These are phyloP conservation scores for Trichophyton equinum DNA, from an alignment of 2,329 filamentous ascomycete genomes.

Conservation along the genomic window DNA sequence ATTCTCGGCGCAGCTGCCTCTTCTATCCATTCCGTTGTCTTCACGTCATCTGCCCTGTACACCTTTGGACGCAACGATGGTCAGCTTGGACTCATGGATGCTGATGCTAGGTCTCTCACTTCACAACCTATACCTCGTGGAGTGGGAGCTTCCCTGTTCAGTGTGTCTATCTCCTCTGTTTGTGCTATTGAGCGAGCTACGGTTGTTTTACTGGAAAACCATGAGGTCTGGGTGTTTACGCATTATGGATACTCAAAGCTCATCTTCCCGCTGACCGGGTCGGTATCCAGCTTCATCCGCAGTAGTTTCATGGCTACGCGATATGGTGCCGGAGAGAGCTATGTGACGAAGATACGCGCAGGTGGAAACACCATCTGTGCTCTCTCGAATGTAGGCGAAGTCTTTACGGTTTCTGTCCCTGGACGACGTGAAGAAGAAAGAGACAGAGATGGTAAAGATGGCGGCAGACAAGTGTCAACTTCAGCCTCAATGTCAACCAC, in stretches of 20 bases:
- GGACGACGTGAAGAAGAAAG: conserved; percentile 44
- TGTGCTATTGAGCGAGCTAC: conserved; percentile 87
- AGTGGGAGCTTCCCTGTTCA: conserved; percentile 74
- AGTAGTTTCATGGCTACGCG: conserved; percentile 53
- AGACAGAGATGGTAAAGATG: background rate
- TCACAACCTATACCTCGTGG: conserved; percentile 70
- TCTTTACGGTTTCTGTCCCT: conserved; percentile 73
- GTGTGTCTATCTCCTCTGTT: conserved; percentile 59
- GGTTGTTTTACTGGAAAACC: conserved; percentile 69
- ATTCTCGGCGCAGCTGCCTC: conserved; percentile 79
- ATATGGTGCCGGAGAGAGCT: conserved; percentile 52
- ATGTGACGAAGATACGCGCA: conserved; percentile 63
- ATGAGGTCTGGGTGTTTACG: conserved; percentile 85
- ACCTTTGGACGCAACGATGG: conserved; percentile 94
- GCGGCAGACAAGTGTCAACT: conserved; percentile 24
- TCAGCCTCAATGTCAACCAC: conserved; percentile 63
- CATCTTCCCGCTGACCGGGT: conserved; percentile 63
- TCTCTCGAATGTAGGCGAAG: conserved; percentile 68
- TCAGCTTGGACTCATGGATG: conserved; percentile 86
- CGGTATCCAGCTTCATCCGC: conserved; percentile 52
- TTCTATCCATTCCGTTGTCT: conserved; percentile 78
- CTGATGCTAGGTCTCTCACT: conserved; percentile 81
- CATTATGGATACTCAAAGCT: conserved; percentile 93
- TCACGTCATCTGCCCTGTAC: conserved; percentile 68
- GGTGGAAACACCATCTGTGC: conserved; percentile 89